A percentile compares a stretch with the other conserved stretches of the same genome.
Conservation (phyloP, 768 basidiomycete species). For the Boletus fagicola region DNA sequence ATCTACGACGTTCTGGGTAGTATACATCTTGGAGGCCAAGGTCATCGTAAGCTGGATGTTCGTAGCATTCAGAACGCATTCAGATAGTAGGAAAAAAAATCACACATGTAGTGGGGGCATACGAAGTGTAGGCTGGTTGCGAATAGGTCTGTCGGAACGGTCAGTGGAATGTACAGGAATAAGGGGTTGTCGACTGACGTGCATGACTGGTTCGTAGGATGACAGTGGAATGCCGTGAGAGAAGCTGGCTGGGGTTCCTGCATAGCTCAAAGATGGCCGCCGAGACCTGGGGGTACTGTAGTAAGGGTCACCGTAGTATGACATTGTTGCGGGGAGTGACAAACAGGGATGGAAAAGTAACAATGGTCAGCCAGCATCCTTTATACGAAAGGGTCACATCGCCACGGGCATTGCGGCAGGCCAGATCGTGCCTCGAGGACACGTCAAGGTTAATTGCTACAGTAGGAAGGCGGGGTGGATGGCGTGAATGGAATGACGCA, state of each 20-base stretch:
- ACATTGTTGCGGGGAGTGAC: slow-evolving; percentile 31
- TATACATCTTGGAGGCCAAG: slow-evolving; percentile 48
- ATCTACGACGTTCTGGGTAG: slow-evolving; percentile 36
- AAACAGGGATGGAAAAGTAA: slow-evolving; percentile 8
- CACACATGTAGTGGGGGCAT: slow-evolving; percentile 45
- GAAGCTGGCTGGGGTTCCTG: slow-evolving; percentile 18
- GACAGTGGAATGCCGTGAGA: slow-evolving; percentile 32
- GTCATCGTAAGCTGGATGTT: slow-evolving; percentile 53
- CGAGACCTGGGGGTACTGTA: slow-evolving; percentile 32
- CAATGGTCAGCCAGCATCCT: background rate
- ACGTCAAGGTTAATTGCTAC: slow-evolving; percentile 20
- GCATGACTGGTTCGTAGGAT: slow-evolving; percentile 42
- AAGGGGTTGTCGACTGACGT: slow-evolving; percentile 35
- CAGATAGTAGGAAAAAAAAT: background rate
- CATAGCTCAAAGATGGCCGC: slow-evolving; percentile 36
- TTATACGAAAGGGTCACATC: slow-evolving; percentile 25
- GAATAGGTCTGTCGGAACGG: slow-evolving; percentile 33
- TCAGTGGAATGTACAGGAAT: slow-evolving; percentile 4
- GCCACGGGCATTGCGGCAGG: slow-evolving; percentile 18
- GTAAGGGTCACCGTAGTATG: slow-evolving; percentile 46
- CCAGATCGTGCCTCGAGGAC: slow-evolving; percentile 30
- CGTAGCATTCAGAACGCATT: background rate
- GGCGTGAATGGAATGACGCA: slow-evolving; percentile 13
- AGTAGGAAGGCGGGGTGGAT: slow-evolving; percentile 17
- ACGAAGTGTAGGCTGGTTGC: slow-evolving; percentile 46